Conservation (phyloP, 1,284 basidiomycete genomes). For the Apiotrichum porosum region DNA sequence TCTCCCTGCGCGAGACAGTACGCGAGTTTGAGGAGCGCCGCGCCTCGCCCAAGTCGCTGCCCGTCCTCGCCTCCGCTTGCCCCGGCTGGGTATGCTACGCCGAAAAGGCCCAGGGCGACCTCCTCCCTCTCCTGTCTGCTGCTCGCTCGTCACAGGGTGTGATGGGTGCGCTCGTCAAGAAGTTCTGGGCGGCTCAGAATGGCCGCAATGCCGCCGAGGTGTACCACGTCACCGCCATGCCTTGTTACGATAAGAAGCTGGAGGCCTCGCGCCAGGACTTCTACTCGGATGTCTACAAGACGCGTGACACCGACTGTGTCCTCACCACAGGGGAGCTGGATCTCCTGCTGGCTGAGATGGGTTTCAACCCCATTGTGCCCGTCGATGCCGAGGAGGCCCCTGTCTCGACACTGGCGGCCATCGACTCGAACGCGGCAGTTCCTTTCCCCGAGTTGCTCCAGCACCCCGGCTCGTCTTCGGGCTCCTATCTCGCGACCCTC, state of each 20-base stretch:
- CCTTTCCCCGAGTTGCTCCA: constrained; percentile 66
- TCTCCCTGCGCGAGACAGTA: constrained; percentile 76
- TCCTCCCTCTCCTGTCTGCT: constrained; percentile 80
- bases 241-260: constrained; percentile 99
- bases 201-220: constrained; percentile 69
- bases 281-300: constrained; percentile 69
- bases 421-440: constrained; percentile 2
- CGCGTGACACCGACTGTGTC: constrained; percentile 93
- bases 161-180: constrained; percentile 88
- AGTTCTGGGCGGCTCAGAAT: constrained; percentile 65
- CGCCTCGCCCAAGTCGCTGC: constrained; percentile 53
- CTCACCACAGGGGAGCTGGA: constrained; percentile 95
- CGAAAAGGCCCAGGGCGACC: constrained; percentile 92
- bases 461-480: constrained; percentile 84
- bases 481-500: constrained; percentile 82
- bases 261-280: constrained; percentile 93
- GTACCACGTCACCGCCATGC: constrained; percentile 97
- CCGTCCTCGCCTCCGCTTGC: constrained; percentile 93
- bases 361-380: constrained; percentile 65
- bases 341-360: constrained; percentile 73
- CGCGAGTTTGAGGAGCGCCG: constrained; percentile 79
- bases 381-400: constrained; percentile 54
- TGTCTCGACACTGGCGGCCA: constrained; percentile 3
- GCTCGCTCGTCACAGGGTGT: constrained; percentile 92
- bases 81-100: constrained; percentile 99